Base-by-base conservation (phyloP, 371 early-diverging fungal genomes). In the Mortierella sp. region DNA sequence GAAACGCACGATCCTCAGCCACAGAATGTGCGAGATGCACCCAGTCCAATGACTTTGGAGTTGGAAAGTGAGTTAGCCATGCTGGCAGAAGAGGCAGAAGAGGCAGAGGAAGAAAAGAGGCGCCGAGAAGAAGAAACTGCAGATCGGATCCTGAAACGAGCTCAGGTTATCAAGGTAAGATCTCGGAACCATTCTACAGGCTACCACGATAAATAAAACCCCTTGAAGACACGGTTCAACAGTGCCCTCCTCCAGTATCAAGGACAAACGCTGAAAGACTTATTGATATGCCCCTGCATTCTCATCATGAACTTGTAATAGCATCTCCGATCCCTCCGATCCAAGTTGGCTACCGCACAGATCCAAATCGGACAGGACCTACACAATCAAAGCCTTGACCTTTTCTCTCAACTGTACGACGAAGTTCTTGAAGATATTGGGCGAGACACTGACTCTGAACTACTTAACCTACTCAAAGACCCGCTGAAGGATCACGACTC, bases 381-480 rank as follows among this genome's bases (percentile, higher is more conserved):
- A 23, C 76, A 64, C 19, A 58, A 61, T 18, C 70, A 76, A 19
- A 69, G 70, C 30, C 53, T 64, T 16, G 76, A 76, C 45, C 48
- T 76, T 9, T 69, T 76, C 24, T 76, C 76, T 21, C 61, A 76
- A 21, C 62, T 76, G 3, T 76, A 69, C 31, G 69, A 76, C 28
- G 76, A 76, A 24, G 76, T 76, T 9, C 70, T 76, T 10, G 69
- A 65, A 12, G 76, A 76, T 24, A 76, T 76, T 58, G 76, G 69
- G 3, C 60, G 61, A 24, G 70, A 76, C 42, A 76, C 65, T 42
- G 69, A 69, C 42, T 54, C 66, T 14, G 70, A 76, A 16, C 48
- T 70, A 55, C 59, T 69, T 26, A 49, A 62, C 18, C 60, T 67
- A 6, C 55, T 67, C 16, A 63, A 63, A n/a, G 54, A 54, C 24